phyloP scores from a whole-genome alignment of 2,329 filamentous ascomycete genomes.

The Chrysoporthe cubensis region DNA sequence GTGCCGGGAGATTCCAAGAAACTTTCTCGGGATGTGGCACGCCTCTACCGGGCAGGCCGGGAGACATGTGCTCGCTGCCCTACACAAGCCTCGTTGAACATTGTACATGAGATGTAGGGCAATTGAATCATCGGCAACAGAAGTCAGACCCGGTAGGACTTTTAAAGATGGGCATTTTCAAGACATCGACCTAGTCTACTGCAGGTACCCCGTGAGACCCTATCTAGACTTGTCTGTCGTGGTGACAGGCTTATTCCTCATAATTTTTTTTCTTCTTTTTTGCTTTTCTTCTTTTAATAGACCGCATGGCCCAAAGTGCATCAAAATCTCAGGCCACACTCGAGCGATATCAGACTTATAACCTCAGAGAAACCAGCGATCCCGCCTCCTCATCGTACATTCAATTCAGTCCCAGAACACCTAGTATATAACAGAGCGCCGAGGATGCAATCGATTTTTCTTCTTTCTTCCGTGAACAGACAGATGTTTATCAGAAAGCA shows the following conservation, averaged over 20 bases:
- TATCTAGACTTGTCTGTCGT: not conserved
- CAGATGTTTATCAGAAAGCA: constrained; percentile 4
- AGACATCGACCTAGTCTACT: too few relatives aligned
- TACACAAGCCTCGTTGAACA: too few relatives aligned
- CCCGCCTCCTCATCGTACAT: constrained; percentile 14
- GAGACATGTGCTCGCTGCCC: too few relatives aligned
- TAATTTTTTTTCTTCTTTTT: too few relatives aligned
- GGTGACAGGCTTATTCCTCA: not conserved
- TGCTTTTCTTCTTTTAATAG: not conserved
- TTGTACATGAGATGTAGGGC: too few relatives aligned
- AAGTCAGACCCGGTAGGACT: too few relatives aligned
- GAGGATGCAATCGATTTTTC: constrained; percentile 24
- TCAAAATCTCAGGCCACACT: not conserved
- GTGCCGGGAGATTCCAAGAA: not conserved
- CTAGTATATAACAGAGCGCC: constrained; percentile 29
- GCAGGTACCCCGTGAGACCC: not conserved
- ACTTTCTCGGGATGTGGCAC: not conserved
- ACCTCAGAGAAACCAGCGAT: not conserved
- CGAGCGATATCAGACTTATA: not conserved
- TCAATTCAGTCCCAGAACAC: constrained; percentile 18
- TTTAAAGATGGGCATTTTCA: too few relatives aligned
- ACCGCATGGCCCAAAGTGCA: not conserved
- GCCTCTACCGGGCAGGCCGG: not conserved
- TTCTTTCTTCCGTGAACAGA: not conserved
- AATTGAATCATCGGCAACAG: too few relatives aligned